Evolutionary conservation across 345 rosid species (phyloP), one percentile per base, ranked within the genome.

Genomic region (Populus ilicifolia): DNA sequence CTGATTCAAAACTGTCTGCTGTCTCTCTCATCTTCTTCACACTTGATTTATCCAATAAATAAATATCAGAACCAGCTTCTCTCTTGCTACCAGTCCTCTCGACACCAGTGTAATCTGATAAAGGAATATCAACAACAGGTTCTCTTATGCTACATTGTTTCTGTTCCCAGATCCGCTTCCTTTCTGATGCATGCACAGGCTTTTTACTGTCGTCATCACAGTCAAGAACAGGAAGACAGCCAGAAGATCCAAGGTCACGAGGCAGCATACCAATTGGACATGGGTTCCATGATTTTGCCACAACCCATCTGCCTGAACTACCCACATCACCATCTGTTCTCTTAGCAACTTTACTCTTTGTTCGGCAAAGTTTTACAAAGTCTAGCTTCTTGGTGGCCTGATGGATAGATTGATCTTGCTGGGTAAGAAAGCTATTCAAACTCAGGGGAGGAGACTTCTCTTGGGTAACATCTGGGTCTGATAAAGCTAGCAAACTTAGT

Each of bases 261-360:
- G 98, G 97, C 89, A 93, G 69, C 89, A 83, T 91, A 52, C 99
- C 96, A 65, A 92, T 89, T 4, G 98, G 96, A 80, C 98, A 95
- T 12, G 96, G 87, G 75, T 84, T 93, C 97, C 98, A 93, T 0
- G 91, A 85, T 77, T 89, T 86, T 20, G 84, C 90, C 71, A 87
- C 85, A 38, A 70, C 81, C 98, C 97, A 93, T 80, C 85, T 81
- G 61, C 78, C 77, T 61, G 78, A 71, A 76, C 61, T 83, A 65
- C 67, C 84, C 44, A 13, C 63, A 38, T 82, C 63, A 77, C 77
- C 75, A 13, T 74, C 87, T 75, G 48, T 69, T 39, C 82, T 69
- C 35, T 73, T 78, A 18, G 16, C 78, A 67, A 36, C 74, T 74
- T 70, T 86, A 72, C 82, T 74, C 80, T 84, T 84, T 70, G 74